Conservation (phyloP, 495 filamentous ascomycete species). For the Durotheca rogersii region DNA sequence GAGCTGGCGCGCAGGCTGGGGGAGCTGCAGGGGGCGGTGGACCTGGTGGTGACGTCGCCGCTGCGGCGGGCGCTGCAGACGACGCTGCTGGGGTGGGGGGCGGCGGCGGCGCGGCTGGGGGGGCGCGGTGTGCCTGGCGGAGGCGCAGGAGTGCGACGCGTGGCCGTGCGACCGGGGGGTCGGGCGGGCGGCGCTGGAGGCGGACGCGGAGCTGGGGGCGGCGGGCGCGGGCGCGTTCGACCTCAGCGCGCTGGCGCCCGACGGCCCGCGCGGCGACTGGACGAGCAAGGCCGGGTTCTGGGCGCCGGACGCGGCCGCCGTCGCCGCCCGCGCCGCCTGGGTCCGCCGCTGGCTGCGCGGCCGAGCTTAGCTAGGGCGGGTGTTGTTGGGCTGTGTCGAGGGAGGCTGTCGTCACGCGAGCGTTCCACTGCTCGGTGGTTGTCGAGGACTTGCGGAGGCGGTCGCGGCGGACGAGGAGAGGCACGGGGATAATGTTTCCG, state of each 20-base stretch:
- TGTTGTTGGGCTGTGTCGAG: no score
- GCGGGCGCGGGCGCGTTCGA: no score
- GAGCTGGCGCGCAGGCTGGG: constrained; percentile 14
- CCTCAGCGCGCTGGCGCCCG: constrained; percentile 18
- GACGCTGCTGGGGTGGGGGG: constrained; percentile 19
- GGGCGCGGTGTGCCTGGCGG: constrained; percentile 22
- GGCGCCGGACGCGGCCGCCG: constrained; percentile 12
- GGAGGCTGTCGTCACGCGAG: no score
- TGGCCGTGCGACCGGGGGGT: constrained; percentile 44
- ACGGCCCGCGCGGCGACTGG: no score
- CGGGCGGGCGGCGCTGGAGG: constrained; percentile 19
- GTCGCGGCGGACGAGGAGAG: no score
- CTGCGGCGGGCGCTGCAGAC: constrained; percentile 28
- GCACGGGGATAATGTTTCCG: no score
- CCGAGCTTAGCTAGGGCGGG: no score
- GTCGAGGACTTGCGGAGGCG: no score
- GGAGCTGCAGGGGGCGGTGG: constrained; percentile 13
- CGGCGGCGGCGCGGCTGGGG: constrained; percentile 22
- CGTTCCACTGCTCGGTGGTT: no score
- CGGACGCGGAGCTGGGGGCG: constrained; percentile 26
- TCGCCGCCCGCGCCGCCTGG: constrained; percentile 12
- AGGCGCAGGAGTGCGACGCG: constrained; percentile 40
- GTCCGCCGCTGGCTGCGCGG: constrained; percentile 37
- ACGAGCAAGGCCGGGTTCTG: constrained; percentile 26
- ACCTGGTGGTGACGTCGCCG: constrained; percentile 23